Conservation (phyloP, 1,139 yeast species). For the Saccharomyces hybrid region DNA sequence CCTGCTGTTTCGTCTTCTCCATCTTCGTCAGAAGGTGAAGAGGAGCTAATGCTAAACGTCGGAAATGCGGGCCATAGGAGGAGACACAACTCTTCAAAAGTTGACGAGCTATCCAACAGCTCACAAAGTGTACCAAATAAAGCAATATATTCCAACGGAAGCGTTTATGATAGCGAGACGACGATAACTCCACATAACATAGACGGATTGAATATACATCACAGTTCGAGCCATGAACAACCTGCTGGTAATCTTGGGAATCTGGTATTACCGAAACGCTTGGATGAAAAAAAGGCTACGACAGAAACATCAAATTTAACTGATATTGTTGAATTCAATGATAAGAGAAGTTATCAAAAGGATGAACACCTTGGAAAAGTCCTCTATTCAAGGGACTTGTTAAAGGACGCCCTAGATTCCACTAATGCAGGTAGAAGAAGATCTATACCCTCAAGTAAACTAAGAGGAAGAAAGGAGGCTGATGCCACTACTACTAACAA, state of each 20-base stretch:
- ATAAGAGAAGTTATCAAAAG: neutral
- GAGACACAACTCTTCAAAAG: slow-evolving; percentile 8
- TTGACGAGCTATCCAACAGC: neutral
- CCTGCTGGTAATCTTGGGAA: neutral
- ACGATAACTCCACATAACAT: neutral
- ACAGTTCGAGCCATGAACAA: neutral
- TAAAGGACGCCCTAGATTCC: slow-evolving; percentile 9
- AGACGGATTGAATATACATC: neutral
- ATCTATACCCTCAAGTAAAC: slow-evolving; percentile 1
- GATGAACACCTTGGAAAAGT: neutral
- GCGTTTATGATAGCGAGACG: neutral
- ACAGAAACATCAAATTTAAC: slow-evolving; percentile 12
- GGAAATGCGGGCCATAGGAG: slow-evolving; percentile 13
- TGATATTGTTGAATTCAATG: slow-evolving; percentile 3
- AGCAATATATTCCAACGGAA: neutral
- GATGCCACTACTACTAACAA: neutral
- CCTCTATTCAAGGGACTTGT: slow-evolving; percentile 9
- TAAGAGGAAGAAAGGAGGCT: neutral
- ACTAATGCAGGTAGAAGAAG: slow-evolving; percentile 4
- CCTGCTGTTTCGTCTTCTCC: slow-evolving; percentile 2
- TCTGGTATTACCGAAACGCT: slow-evolving; percentile 5
- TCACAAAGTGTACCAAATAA: slow-evolving; percentile 3
- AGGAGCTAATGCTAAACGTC: slow-evolving; percentile 14
- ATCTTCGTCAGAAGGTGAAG: slow-evolving; percentile 6
- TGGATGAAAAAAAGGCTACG: slow-evolving; percentile 7